Evolutionary conservation across 371 early-diverging fungal species (phyloP).

Genomic region (Apophysomyces ossiformis): DNA sequence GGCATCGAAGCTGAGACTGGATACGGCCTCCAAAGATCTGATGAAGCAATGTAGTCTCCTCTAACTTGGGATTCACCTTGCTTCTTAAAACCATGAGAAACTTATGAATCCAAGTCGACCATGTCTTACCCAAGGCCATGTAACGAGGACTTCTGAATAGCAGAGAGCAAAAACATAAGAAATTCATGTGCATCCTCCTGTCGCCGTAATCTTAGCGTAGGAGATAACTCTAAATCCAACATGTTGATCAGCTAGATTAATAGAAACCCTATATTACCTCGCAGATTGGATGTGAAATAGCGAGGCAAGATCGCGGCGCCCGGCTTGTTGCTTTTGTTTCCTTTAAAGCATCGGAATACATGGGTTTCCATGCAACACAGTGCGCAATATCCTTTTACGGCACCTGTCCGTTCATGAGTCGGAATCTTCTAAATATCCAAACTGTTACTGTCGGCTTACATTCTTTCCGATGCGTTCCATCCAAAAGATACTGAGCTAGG

Average conservation of each 20-base stretch:
- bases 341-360: conserved; percentile 49
- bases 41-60: conserved; percentile 77
- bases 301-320: conserved; percentile 68
- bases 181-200: conserved; percentile 96
- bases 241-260: neutral
- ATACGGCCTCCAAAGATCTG: conserved; percentile 86
- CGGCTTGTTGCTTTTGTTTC: conserved; percentile 40
- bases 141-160: conserved; percentile 34
- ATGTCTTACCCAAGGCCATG: conserved; percentile 30
- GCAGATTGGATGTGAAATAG: conserved; percentile 69
- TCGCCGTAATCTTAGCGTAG: conserved; percentile 75
- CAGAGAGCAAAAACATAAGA: conserved; percentile 74
- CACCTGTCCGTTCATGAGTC: conserved; percentile 37
- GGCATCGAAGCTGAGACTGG: conserved; percentile 79
- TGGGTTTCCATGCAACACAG: conserved; percentile 66
- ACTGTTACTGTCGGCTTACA: conserved; percentile 41
- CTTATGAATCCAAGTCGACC: neutral
- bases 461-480: conserved; percentile 53
- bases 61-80: conserved; percentile 69
- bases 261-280: conserved; percentile 44
- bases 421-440: neutral
- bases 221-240: conserved; percentile 60
- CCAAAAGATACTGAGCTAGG: conserved; percentile 76
- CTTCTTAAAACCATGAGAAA: conserved; percentile 29
- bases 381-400: conserved; percentile 59